Conservation (phyloP, 148 eudicot genomes). For the Arctostaphylos glauca region DNA sequence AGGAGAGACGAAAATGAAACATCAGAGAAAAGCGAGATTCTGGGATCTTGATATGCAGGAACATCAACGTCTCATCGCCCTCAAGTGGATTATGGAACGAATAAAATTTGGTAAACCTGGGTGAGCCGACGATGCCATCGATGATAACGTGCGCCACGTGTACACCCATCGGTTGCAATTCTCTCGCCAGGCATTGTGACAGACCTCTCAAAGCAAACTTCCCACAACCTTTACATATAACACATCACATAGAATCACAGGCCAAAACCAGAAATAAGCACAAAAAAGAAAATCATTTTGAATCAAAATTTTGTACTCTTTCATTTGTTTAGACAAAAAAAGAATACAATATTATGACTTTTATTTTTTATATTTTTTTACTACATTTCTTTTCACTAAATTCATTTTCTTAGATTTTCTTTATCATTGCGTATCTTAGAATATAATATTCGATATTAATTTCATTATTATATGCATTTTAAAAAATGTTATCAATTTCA, state of each 20-base stretch:
- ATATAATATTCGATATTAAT: too few relatives aligned
- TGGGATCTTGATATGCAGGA: neutral
- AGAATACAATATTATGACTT: too few relatives aligned
- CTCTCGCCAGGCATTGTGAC: constrained; percentile 77
- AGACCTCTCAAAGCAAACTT: constrained; percentile 80
- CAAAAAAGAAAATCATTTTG: too few relatives aligned
- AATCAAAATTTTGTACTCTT: too few relatives aligned
- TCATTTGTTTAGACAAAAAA: too few relatives aligned
- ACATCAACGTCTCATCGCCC: neutral
- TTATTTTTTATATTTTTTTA: too few relatives aligned
- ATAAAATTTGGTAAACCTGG: constrained; percentile 35
- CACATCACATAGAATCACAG: neutral
- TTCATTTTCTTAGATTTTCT: too few relatives aligned
- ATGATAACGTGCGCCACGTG: constrained; percentile 81
- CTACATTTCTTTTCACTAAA: too few relatives aligned
- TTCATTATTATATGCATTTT: too few relatives aligned
- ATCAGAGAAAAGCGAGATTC: neutral
- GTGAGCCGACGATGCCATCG: constrained; percentile 63
- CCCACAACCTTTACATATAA: constrained; percentile 53
- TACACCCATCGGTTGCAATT: constrained; percentile 68
- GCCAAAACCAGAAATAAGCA: neutral
- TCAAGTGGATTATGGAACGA: neutral
- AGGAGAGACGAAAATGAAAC: neutral
- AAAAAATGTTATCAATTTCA: too few relatives aligned
- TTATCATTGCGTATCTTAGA: too few relatives aligned